Base-by-base conservation (phyloP, 768 basidiomycete species). In the Pulveroboletus sp. region DNA sequence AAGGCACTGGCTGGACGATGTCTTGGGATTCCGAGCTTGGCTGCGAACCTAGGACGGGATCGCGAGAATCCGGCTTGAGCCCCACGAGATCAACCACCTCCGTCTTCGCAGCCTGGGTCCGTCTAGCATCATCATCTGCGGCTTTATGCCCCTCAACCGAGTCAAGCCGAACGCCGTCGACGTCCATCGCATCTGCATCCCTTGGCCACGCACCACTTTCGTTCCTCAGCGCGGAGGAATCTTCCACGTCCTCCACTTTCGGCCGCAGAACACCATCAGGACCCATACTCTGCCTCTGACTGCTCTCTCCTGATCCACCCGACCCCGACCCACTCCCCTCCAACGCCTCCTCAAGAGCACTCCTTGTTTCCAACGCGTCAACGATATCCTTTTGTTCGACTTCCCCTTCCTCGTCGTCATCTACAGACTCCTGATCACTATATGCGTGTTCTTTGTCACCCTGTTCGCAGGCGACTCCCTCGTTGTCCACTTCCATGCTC, bases 351-450 rank as follows among this genome's bases (percentile, higher is more conserved):
- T 82, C 76, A n/a, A 88, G 67, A 2, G 72, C 63, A 6, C 68
- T 60, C 8, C 73, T 64, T 8, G 85, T 75, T 51, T 84, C 82
- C 17, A 88, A 72, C 5, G 72, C 72, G 63, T 89, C 81, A n/a
- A 79, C 65, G 12, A 82, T 71, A 43, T 76, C 76, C 50, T 71
- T 73, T 41, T 73, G 71, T 39, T 81, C 81, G 52, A 71, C 71
- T 47, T 82, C 81, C 37, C 77, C 82, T 8, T 81, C 79, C 28
- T 78, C 76, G 5, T 84, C 80, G 17, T 83, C 83, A 24, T 76
- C 74, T 39, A 75, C 76, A 18, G 85, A 86, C 4, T 69, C 67
- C 41, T 64, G 67, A 14, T 64, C 62, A 36, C 62, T 64, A 45
- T 57, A 64, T 3, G 52, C 27, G 3, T 57, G 57, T 46, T 60